These are phyloP conservation scores for Hordeum pubiflorum DNA, from an alignment of 202 grass and related monocot genomes.

Conservation along the genomic window DNA sequence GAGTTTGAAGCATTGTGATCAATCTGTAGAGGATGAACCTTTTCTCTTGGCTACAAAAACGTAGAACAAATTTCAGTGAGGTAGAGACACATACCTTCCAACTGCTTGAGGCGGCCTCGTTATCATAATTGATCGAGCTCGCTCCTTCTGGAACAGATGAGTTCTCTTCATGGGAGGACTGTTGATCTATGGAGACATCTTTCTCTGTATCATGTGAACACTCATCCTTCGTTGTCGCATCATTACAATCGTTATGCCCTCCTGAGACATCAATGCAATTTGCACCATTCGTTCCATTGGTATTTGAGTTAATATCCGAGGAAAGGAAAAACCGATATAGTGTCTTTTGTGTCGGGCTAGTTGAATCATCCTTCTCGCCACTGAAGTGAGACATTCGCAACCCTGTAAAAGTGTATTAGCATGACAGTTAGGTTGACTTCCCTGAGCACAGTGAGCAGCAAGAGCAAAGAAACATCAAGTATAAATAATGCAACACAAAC, in stretches of 20 bases:
- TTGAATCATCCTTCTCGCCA: constrained; percentile 54
- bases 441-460: neutral
- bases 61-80: neutral
- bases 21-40: neutral
- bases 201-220: constrained; percentile 21
- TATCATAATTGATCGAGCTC: constrained; percentile 13
- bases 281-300: neutral
- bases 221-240: constrained; percentile 3
- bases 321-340: constrained; percentile 51
- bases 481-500: neutral
- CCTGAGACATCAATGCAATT: neutral
- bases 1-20: neutral
- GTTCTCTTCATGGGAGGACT: constrained; percentile 13
- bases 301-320: constrained; percentile 17
- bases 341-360: constrained; percentile 61
- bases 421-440: constrained; percentile 2
- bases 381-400: constrained; percentile 78
- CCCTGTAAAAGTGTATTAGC: constrained; percentile 36
- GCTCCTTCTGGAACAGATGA: constrained; percentile 36
- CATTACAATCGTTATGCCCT: neutral
- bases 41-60: neutral
- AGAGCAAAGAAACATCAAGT: neutral
- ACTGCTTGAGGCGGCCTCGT: constrained; percentile 5
- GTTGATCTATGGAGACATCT: constrained; percentile 26
- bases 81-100: constrained; percentile 18